These are phyloP conservation scores for Massarina eburnea DNA, from an alignment of 2,329 filamentous ascomycete genomes.

Conservation along the genomic window DNA sequence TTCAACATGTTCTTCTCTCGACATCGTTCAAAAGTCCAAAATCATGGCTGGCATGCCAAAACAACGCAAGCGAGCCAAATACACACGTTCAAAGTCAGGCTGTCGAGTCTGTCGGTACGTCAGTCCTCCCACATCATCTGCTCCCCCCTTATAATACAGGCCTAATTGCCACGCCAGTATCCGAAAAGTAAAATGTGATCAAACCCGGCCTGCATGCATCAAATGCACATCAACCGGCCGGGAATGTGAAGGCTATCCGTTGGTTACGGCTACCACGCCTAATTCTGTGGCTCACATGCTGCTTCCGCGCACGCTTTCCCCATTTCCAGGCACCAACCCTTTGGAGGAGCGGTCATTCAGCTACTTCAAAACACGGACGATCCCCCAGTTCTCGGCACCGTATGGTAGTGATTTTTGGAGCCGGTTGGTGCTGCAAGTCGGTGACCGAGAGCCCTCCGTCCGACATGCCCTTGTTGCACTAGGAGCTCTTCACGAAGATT, in stretches of 20 bases:
- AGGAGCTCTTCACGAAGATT: constrained; percentile 6
- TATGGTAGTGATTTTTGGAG: constrained; percentile 6
- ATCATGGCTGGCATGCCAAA: neutral
- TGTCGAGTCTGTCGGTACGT: constrained; percentile 9
- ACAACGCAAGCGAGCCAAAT: constrained; percentile 9
- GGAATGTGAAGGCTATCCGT: constrained; percentile 42
- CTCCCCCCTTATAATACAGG: neutral
- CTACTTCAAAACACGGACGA: constrained; percentile 3
- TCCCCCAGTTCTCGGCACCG: constrained; percentile 3
- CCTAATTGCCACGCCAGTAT: constrained; percentile 5
- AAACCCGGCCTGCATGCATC: constrained; percentile 38
- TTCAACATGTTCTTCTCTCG: neutral
- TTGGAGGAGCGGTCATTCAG: constrained; percentile 5
- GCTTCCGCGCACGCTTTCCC: neutral
- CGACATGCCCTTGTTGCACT: constrained; percentile 6
- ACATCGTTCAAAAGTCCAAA: neutral
- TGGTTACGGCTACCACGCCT: neutral
- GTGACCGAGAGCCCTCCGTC: constrained; percentile 1
- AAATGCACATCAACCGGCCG: constrained; percentile 40
- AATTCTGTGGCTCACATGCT: neutral
- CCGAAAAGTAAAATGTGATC: constrained; percentile 36
- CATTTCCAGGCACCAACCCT: neutral
- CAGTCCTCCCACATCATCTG: neutral
- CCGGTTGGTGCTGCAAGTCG: constrained; percentile 4
- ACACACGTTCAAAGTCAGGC: constrained; percentile 8